phyloP scores from a whole-genome alignment of 208 protist genomes.

The Naegleria gruberi region DNA sequence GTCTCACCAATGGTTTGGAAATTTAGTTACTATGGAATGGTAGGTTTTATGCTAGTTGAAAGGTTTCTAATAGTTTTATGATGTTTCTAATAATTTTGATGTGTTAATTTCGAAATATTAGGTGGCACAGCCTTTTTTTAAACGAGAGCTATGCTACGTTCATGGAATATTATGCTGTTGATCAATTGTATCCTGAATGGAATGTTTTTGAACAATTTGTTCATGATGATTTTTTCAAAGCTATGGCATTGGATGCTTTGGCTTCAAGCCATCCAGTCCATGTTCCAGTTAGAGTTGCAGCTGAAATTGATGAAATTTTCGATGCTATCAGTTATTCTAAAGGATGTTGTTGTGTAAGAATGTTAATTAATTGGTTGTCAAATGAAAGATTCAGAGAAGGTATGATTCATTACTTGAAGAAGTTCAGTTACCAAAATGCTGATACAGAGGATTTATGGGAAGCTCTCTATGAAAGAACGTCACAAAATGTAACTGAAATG shows the following conservation, averaged over 20 bases:
- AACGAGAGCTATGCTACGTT: slow-evolving; percentile 92
- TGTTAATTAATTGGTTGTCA: slow-evolving; percentile 71
- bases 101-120: background rate
- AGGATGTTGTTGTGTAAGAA: slow-evolving; percentile 58
- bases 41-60: background rate
- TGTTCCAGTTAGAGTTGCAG: slow-evolving; percentile 63
- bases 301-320: slow-evolving; percentile 81
- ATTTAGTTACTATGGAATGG: slow-evolving; percentile 94
- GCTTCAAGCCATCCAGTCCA: slow-evolving; percentile 70
- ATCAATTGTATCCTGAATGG: slow-evolving; percentile 70
- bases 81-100: too few species aligned
- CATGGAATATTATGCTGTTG: slow-evolving; percentile 60
- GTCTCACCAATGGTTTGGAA: slow-evolving; percentile 94
- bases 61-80: too few species aligned
- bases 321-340: slow-evolving; percentile 62
- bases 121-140: slow-evolving; percentile 92
- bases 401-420: slow-evolving; percentile 60
- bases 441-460: slow-evolving; percentile 71
- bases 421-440: slow-evolving; percentile 61
- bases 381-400: slow-evolving; percentile 61
- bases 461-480: slow-evolving; percentile 52
- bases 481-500: slow-evolving; percentile 45
- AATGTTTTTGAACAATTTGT: slow-evolving; percentile 62
- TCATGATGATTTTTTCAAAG: slow-evolving; percentile 52
- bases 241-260: slow-evolving; percentile 65